Evolutionary conservation across 116 monocot genomes (phyloP).

Genomic region (Thalassia testudinum): DNA sequence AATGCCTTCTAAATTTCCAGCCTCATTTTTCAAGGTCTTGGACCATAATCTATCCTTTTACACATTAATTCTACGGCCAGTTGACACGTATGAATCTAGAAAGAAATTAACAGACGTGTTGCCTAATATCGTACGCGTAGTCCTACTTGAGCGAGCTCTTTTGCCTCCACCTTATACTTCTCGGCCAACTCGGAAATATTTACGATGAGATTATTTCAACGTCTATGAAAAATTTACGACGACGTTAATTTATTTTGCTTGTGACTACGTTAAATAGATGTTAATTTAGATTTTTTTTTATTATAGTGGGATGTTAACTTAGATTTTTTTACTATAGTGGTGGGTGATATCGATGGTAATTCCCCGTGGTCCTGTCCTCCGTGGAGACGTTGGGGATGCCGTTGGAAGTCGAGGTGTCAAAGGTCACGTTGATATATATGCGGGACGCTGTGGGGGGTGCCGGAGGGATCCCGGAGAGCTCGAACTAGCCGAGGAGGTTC

Average conservation of each 20-base stretch:
- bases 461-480: constrained; percentile 41
- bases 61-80: no score
- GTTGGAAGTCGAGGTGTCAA: constrained; percentile 44
- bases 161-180: constrained; percentile 12
- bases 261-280: no score
- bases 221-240: no score
- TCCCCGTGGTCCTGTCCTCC: constrained; percentile 22
- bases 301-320: no score
- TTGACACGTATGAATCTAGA: no score
- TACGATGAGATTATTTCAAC: no score
- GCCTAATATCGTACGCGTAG: constrained; percentile 49
- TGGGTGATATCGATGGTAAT: constrained; percentile 7
- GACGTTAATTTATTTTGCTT: no score
- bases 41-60: constrained; percentile 5
- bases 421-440: constrained; percentile 35
- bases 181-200: not conserved
- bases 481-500: constrained; percentile 46
- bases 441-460: constrained; percentile 34
- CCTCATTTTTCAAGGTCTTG: not conserved
- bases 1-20: constrained; percentile 26
- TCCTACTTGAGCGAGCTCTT: constrained; percentile 29
- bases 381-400: constrained; percentile 53
- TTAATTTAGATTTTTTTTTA: no score
- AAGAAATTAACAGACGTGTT: no score
- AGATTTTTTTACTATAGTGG: constrained; percentile 8